These are phyloP conservation scores for Ceratobasidium sp. DNA, from an alignment of 1,284 basidiomycete genomes.

Conservation along the genomic window DNA sequence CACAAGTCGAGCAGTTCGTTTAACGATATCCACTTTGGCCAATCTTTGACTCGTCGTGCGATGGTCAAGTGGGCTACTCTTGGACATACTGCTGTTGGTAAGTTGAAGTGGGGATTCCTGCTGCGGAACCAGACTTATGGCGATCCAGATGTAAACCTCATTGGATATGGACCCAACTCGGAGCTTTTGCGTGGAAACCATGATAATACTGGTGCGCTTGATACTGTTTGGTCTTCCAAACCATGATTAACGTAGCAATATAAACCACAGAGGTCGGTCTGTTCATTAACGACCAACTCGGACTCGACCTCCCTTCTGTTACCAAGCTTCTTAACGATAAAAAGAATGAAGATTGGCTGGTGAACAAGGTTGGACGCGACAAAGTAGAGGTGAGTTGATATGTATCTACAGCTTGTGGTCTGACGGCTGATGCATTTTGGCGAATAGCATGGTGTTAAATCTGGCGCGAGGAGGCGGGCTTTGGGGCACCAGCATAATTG, in stretches of 20 bases:
- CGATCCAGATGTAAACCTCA: constrained; percentile 39
- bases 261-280: constrained; percentile 37
- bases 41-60: constrained; percentile 39
- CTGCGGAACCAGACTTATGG: background rate
- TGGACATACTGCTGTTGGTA: constrained; percentile 39
- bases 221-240: background rate
- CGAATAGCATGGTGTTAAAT: constrained; percentile 24
- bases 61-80: constrained; percentile 41
- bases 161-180: constrained; percentile 40
- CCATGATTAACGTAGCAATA: background rate
- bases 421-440: no score
- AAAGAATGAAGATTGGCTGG: constrained; percentile 37
- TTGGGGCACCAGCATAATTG: constrained; percentile 25
- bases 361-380: constrained; percentile 38
- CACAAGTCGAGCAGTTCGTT: constrained; percentile 36
- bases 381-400: constrained; percentile 39
- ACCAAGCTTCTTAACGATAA: constrained; percentile 40
- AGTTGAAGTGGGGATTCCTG: background rate
- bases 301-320: constrained; percentile 37
- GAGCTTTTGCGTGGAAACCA: constrained; percentile 39
- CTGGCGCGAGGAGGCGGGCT: background rate
- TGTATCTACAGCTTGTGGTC: no score
- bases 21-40: constrained; percentile 42
- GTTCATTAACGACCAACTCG: constrained; percentile 41
- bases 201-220: constrained; percentile 31